phyloP scores from a whole-genome alignment of 164 flowering plant species.

The Aristolochia fimbriata region DNA sequence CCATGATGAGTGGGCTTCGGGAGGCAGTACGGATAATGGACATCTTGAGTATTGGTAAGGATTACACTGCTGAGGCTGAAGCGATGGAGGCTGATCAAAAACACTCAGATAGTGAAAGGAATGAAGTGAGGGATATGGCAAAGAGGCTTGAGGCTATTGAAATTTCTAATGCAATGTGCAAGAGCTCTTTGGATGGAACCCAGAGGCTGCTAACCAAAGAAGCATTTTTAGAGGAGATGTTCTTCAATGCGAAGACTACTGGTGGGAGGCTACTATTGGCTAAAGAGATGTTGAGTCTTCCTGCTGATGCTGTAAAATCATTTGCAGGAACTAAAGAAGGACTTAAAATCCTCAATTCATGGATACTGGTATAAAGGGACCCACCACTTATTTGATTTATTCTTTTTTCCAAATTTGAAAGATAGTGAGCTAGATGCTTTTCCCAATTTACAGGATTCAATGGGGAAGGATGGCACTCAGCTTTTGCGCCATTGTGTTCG shows the following conservation, averaged over 20 bases:
- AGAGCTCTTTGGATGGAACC: conserved; percentile 49
- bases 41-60: conserved; percentile 64
- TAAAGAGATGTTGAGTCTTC: conserved; percentile 71
- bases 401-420: too few species aligned
- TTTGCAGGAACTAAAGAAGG: conserved; percentile 93
- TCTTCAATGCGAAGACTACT: conserved; percentile 67
- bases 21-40: conserved; percentile 96
- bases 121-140: conserved; percentile 74
- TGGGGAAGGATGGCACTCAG: conserved; percentile 99
- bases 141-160: conserved; percentile 82
- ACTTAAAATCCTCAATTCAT: conserved; percentile 70
- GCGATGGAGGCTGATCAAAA: conserved; percentile 72
- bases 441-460: conserved; percentile 64
- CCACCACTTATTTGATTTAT: background rate
- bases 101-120: conserved; percentile 62
- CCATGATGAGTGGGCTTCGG: conserved; percentile 98
- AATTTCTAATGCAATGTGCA: conserved; percentile 49
- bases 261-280: conserved; percentile 82
- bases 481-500: conserved; percentile 98
- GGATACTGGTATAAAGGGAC: conserved; percentile 67
- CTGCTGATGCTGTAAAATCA: conserved; percentile 61
- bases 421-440: background rate
- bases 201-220: conserved; percentile 40
- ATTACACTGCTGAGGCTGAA: conserved; percentile 82
- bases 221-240: conserved; percentile 65